Percentiles rank a stretch among this genome's conserved stretches.
These are phyloP conservation scores for Pontederia paniculata DNA, from an alignment of 176 grass and related monocot species.

Conservation along the genomic window DNA sequence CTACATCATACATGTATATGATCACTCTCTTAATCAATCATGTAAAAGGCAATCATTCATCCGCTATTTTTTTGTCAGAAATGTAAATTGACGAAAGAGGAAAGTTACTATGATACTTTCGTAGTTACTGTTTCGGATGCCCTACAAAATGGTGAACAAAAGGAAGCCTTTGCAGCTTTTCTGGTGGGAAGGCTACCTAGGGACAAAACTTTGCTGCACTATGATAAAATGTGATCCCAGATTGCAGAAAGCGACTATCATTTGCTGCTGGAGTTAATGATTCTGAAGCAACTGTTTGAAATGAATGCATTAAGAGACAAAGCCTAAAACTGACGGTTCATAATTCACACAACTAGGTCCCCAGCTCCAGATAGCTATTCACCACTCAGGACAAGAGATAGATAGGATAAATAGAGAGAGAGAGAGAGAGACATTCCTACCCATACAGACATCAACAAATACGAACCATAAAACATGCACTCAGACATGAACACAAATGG, in stretches of 20 bases:
- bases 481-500: background rate
- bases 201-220: background rate
- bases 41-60: background rate
- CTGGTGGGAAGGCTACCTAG: slow-evolving; percentile 3
- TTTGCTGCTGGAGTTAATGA: background rate
- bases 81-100: background rate
- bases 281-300: background rate
- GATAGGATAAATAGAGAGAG: too few relatives aligned
- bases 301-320: background rate
- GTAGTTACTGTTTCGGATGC: background rate
- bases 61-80: slow-evolving; percentile 1
- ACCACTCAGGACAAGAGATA: too few relatives aligned
- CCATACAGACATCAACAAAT: background rate
- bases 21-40: background rate
- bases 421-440: background rate
- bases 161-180: slow-evolving; percentile 21
- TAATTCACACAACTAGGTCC: too few relatives aligned
- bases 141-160: slow-evolving; percentile 14
- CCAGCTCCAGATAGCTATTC: too few relatives aligned
- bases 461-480: background rate
- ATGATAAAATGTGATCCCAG: background rate
- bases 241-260: background rate
- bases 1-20: background rate
- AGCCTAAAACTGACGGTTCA: background rate
- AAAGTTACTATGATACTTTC: slow-evolving; percentile 1